Conservation (phyloP, 257 asterid species). For the Coffea canephora region DNA sequence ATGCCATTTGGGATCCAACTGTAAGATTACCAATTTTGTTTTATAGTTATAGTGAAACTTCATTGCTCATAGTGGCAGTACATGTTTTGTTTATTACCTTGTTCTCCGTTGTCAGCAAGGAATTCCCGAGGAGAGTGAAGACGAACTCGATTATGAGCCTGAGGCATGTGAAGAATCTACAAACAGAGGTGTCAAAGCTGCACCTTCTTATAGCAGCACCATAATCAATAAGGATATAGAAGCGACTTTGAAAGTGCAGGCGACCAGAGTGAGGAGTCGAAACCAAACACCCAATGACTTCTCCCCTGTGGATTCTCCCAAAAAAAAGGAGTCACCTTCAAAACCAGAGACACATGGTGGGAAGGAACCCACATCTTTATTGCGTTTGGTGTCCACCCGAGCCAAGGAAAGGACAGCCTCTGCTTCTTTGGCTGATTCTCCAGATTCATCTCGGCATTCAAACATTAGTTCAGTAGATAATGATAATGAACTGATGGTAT, state of each 20-base stretch:
- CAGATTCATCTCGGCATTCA: conserved; percentile 35
- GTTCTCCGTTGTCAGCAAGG: conserved; percentile 39
- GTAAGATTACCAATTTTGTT: conserved; percentile 26
- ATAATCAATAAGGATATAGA: conserved; percentile 29
- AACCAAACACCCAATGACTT: conserved; percentile 41
- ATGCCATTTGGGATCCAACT: conserved; percentile 45
- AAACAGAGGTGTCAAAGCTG: conserved; percentile 25
- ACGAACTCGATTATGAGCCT: conserved; percentile 27
- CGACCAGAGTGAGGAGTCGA: conserved; percentile 24
- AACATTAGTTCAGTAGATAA: conserved; percentile 51
- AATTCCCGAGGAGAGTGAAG: conserved; percentile 47
- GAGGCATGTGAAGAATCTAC: conserved; percentile 20
- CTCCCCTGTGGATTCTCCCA: conserved; percentile 51
- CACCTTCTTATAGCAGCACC: conserved; percentile 31
- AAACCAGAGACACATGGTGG: conserved; percentile 29
- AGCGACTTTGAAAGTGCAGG: conserved; percentile 27
- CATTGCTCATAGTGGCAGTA: neutral
- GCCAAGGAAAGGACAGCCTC: conserved; percentile 36
- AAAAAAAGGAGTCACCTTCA: conserved; percentile 44
- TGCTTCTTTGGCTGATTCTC: conserved; percentile 34
- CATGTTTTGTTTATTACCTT: neutral
- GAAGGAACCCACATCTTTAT: conserved; percentile 41
- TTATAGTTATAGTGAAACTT: neutral
- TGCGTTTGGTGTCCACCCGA: conserved; percentile 59
- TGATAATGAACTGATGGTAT: conserved; percentile 55